Evolutionary conservation across 768 basidiomycete genomes (phyloP).

Genomic region (Fibroporia radiculosa): DNA sequence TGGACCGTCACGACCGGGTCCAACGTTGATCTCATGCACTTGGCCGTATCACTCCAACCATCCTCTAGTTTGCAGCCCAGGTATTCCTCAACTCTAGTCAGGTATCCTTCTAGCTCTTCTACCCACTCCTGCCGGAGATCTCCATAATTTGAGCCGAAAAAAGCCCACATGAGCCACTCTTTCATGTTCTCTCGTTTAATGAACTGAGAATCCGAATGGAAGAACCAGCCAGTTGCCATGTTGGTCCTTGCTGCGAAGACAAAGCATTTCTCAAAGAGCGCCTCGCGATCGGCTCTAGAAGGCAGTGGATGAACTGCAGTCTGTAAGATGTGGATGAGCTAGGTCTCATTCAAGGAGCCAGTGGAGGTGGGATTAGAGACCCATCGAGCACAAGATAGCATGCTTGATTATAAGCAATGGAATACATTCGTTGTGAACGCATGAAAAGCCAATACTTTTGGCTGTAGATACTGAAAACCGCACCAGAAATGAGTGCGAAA

Average conservation of each 20-base stretch:
- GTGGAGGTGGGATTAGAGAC: too few species aligned
- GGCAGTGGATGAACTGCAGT: constrained; percentile 28
- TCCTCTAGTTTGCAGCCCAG: constrained; percentile 33
- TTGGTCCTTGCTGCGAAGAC: constrained; percentile 14
- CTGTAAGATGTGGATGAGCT: too few species aligned
- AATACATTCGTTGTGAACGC: too few species aligned
- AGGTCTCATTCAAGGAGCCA: too few species aligned
- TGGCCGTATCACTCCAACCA: constrained; percentile 31
- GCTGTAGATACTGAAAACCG: too few species aligned
- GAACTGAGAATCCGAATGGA: constrained; percentile 18
- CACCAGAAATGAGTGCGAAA: too few species aligned
- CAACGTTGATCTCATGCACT: constrained; percentile 43
- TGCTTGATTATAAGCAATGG: too few species aligned
- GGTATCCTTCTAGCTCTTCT: constrained; percentile 45
- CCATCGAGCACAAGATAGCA: too few species aligned
- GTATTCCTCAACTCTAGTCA: constrained; percentile 30
- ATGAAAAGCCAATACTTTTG: too few species aligned
- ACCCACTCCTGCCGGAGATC: constrained; percentile 30
- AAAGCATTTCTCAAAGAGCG: constrained; percentile 42
- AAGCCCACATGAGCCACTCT: constrained; percentile 62
- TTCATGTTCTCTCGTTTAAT: constrained; percentile 40
- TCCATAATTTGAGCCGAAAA: constrained; percentile 39
- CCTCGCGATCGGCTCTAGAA: constrained; percentile 34
- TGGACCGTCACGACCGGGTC: constrained; percentile 51
- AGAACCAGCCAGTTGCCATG: constrained; percentile 48